phyloP scores from a whole-genome alignment of 192 early-diverging fungal genomes.

The Coemansia sp. region DNA sequence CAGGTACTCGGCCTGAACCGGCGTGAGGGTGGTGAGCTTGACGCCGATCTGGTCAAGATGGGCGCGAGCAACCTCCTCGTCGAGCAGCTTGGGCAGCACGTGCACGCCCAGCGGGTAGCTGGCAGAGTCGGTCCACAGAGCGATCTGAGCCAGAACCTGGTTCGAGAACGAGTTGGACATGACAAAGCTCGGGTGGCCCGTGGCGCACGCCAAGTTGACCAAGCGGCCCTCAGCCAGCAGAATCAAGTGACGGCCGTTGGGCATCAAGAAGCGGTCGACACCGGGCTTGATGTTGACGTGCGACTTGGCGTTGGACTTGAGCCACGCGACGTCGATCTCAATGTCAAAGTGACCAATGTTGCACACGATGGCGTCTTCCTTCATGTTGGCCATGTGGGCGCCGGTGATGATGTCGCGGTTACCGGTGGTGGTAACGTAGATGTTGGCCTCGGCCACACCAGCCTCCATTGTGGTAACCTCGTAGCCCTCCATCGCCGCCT shows the following conservation, averaged over 20 bases:
- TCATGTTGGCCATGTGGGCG: slow-evolving; percentile 89
- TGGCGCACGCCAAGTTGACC: slow-evolving; percentile 99
- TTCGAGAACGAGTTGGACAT: slow-evolving; percentile 99
- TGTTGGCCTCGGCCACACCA: slow-evolving; percentile 86
- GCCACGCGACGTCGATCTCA: slow-evolving; percentile 98
- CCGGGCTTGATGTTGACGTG: slow-evolving; percentile 97
- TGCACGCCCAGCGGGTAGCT: slow-evolving; percentile 95
- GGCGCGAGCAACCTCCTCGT: slow-evolving; percentile 97
- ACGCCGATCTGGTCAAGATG: slow-evolving; percentile 95
- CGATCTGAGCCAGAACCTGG: slow-evolving; percentile 98
- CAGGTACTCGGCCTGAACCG: slow-evolving; percentile 79
- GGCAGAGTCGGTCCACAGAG: slow-evolving; percentile 89
- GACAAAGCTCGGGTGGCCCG: slow-evolving; percentile 98
- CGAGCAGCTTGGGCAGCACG: slow-evolving; percentile 97
- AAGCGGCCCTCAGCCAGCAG: slow-evolving; percentile 98
- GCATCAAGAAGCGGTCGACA: slow-evolving; percentile 94
- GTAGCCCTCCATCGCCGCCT: slow-evolving; percentile 99
- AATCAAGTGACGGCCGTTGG: slow-evolving; percentile 90
- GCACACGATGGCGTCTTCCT: slow-evolving; percentile 98
- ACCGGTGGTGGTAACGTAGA: slow-evolving; percentile 99
- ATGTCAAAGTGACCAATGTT: slow-evolving; percentile 99
- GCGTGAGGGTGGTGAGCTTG: slow-evolving; percentile 80
- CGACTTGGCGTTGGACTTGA: slow-evolving; percentile 87
- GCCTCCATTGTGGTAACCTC: slow-evolving; percentile 99
- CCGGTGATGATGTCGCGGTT: slow-evolving; percentile 98